Evolutionary conservation across 345 rosid genomes (phyloP), one percentile per base, ranked within the genome.

Genomic region (Balakata baccata): DNA sequence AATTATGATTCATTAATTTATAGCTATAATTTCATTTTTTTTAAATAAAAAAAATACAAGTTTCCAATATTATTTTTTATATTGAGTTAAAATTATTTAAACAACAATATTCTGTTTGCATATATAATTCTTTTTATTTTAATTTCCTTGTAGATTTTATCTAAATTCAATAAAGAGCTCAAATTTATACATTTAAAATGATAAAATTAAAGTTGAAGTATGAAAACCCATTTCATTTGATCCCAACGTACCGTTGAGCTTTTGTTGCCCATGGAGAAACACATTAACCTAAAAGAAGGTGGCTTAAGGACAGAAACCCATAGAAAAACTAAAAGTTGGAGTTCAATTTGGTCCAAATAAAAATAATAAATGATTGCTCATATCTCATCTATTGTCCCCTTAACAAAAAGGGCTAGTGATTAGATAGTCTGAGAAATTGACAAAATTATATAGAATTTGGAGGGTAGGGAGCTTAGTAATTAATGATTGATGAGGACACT

Each of bases 311-410:
- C 77, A 80, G 69, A 62, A 39, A 39, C 59, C 29, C 17, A 50
- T 46, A 25, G 14, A 39, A 41, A 52, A 7, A 38, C 4, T 59
- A 37, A 37, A 64, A 75, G 52, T 50, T 39, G 73, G 25, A 50
- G 50, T 52, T 66, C n/a, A n/a, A n/a, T n/a, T 76, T 83, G 83
- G 72, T 43, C 78, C 70, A 51, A 73, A 65, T 17, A 39, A 77
- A 82, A 64, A 43, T 11, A 16, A 54, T 14, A 25, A 39, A 63
- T 53, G 78, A 65, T 77, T 25, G 61, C 34, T 29, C 34, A 29
- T 29, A 66, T 64, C 73, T 51, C 77, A 83, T 81, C 83, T 83
- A 75, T 66, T 75, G 77, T 81, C 73, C 64, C 82, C 84, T 76
- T 63, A 72, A 58, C 83, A 72, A 45, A 43, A 14, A 62, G 72